Evolutionary conservation across 352 stramenopile species (phyloP), one percentile per base, ranked within the genome.

Genomic region (Phytophthora tentaculata): DNA sequence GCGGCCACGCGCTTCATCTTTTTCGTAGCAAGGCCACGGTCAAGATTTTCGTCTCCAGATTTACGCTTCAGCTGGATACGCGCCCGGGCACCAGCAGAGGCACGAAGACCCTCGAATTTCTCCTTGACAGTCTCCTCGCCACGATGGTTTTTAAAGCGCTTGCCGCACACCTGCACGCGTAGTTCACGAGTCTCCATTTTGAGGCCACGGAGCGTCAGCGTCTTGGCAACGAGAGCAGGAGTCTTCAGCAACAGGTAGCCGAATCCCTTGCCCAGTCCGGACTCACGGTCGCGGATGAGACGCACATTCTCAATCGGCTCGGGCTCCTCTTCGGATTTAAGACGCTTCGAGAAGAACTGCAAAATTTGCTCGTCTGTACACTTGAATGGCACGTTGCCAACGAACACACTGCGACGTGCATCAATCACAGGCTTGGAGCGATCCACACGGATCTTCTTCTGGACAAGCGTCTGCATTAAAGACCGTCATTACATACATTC

Each of bases 181-280:
- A 96, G 66, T 52, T 89, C 76, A 19, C 89, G 86, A 37, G 70
- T 85, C 55, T 85, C 76, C 41, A 96, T 81, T 68, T 91, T 92
- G 37, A 75, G 78, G 16, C 84, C 74, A 29, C 87, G 58, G 22
- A 96, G 77, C 28, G 76, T 60, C 35, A 96, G 73, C 29, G 89
- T 84, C 74, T 94, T 91, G 29, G 77, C 82, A 17, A 89, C 86
- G 17, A 93, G 80, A 22, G 64, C 67, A 43, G 75, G 71, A 58
- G 79, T 79, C 74, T 86, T 86, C 39, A 98, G 79, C 57, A 97
- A 69, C 54, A 98, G 64, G 67, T 97, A 98, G 17, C 90, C 90
- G 76, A 98, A 97, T 49, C 93, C 93, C 67, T 98, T 98, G 52
- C 92, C 92, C 2, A 93, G 61, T n/a, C 91, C 86, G 1, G 89